Evolutionary conservation across 2,329 filamentous ascomycete genomes (phyloP).

Genomic region (Fusarium algeriense): DNA sequence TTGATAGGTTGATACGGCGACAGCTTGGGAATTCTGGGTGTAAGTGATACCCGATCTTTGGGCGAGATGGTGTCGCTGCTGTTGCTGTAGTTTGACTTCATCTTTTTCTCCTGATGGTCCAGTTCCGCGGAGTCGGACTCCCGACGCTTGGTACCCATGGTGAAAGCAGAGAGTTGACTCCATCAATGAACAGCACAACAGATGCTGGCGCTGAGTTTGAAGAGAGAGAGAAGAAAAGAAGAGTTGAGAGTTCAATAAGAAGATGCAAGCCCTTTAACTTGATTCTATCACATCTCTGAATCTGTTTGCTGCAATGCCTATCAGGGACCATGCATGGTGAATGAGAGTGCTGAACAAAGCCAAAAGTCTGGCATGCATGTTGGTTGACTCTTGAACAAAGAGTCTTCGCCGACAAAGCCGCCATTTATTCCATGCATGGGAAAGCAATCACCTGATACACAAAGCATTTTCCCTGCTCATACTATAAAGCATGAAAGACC

Average conservation of each 20-base stretch:
- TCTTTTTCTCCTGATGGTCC: neutral
- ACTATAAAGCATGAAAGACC: too few species aligned
- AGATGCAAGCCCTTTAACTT: neutral
- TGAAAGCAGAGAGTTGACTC: accelerated
- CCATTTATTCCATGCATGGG: too few species aligned
- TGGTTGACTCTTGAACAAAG: too few species aligned
- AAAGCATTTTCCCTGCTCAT: too few species aligned
- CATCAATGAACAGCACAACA: accelerated
- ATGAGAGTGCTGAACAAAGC: too few species aligned
- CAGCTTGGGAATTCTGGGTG: neutral
- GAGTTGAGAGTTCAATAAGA: accelerated
- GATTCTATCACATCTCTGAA: too few species aligned
- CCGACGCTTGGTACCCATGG: neutral
- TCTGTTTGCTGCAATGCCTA: too few species aligned
- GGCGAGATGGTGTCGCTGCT: accelerated
- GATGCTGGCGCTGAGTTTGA: accelerated
- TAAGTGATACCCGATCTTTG: accelerated
- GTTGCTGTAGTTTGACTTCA: neutral
- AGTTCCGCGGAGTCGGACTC: neutral
- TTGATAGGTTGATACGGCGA: neutral
- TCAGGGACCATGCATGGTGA: too few species aligned
- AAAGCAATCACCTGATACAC: too few species aligned
- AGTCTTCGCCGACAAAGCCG: too few species aligned
- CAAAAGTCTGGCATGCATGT: too few species aligned
- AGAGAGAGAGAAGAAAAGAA: accelerated